Evolutionary conservation across 768 basidiomycete species (phyloP).

Genomic region (Paxillus ammoniavirescens): DNA sequence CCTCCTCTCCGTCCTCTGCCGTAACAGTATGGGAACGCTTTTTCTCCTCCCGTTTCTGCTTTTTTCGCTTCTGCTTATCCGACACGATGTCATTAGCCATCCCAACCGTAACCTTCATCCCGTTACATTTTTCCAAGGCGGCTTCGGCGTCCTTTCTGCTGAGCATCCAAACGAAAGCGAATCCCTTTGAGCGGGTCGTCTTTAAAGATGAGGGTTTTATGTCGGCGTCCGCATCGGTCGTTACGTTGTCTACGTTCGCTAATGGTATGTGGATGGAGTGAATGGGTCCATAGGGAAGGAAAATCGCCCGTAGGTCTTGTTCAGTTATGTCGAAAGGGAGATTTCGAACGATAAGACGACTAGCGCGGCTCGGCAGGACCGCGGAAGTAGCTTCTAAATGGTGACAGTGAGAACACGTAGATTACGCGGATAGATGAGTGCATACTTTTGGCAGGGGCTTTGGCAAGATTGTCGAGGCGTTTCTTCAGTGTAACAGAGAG

Average conservation of each 20-base stretch:
- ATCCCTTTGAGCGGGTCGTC: constrained; percentile 59
- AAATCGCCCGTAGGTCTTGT: constrained; percentile 80
- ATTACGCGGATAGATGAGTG: background rate
- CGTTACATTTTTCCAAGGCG: constrained; percentile 80
- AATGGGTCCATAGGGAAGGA: constrained; percentile 86
- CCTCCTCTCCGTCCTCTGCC: constrained; percentile 34
- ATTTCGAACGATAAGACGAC: constrained; percentile 88
- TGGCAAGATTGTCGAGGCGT: constrained; percentile 66
- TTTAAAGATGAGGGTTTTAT: constrained; percentile 7
- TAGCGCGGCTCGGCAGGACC: constrained; percentile 63
- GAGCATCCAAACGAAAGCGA: constrained; percentile 95
- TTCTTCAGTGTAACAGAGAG: constrained; percentile 90
- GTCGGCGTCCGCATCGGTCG: constrained; percentile 31
- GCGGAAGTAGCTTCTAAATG: constrained; percentile 30
- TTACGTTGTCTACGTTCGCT: constrained; percentile 27
- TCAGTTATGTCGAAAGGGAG: constrained; percentile 81
- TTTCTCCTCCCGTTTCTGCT: constrained; percentile 52
- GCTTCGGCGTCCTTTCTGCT: constrained; percentile 80
- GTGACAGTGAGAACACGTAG: background rate
- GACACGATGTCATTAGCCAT: constrained; percentile 53
- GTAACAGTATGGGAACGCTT: constrained; percentile 33
- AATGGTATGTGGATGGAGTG: constrained; percentile 80
- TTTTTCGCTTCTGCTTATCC: constrained; percentile 70
- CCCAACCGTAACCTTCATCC: constrained; percentile 64
- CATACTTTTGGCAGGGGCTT: constrained; percentile 35